phyloP scores from a whole-genome alignment of 1,284 basidiomycete genomes.

The Leccinum subrobustum region DNA sequence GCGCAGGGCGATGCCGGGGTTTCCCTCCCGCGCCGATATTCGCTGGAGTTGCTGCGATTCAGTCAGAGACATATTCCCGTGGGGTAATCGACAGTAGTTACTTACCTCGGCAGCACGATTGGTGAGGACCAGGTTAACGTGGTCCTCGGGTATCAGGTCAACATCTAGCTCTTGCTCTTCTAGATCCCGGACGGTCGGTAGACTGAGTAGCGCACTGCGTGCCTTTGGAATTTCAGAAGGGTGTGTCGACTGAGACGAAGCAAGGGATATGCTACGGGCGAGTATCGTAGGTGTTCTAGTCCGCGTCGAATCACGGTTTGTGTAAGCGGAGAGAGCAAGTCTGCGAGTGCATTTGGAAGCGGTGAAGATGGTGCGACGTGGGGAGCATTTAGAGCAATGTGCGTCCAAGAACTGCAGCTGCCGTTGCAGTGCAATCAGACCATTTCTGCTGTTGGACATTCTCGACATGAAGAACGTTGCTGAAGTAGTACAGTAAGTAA shows the following conservation, averaged over 20 bases:
- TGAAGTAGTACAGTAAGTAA: not conserved
- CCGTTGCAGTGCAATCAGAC: not conserved
- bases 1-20: constrained; percentile 64
- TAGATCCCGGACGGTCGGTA: constrained; percentile 49
- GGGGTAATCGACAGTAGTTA: constrained; percentile 30
- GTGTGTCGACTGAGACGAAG: not conserved
- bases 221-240: constrained; percentile 4
- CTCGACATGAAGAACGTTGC: not conserved
- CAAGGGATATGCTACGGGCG: constrained; percentile 1
- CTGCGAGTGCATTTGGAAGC: not conserved
- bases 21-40: constrained; percentile 53
- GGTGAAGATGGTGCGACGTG: not conserved
- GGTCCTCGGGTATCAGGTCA: constrained; percentile 45
- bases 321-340: not conserved
- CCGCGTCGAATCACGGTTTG: not conserved
- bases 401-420: not conserved
- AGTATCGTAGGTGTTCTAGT: not conserved
- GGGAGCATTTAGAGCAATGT: not conserved
- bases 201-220: constrained; percentile 20
- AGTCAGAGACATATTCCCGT: not conserved
- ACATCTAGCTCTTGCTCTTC: constrained; percentile 56
- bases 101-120: constrained; percentile 74
- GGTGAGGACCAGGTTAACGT: constrained; percentile 55
- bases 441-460: not conserved
- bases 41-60: constrained; percentile 59